Conservation (phyloP, 2,329 filamentous ascomycete genomes). For the Alternaria sp. region DNA sequence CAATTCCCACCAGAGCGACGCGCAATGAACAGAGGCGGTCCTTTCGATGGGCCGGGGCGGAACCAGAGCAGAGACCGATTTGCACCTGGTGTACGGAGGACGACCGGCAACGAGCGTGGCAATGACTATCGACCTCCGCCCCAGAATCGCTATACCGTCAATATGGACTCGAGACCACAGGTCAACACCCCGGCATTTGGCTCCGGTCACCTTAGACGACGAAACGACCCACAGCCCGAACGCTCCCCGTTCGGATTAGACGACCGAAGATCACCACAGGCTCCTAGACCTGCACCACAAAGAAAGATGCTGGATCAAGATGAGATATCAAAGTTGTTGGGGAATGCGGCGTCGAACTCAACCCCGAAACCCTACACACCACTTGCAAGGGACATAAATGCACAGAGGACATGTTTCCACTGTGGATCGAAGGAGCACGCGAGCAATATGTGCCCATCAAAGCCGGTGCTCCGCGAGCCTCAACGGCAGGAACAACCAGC, state of each 20-base stretch:
- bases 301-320: constrained; percentile 34
- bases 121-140: constrained; percentile 11
- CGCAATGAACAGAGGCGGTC: constrained; percentile 17
- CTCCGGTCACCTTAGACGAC: constrained; percentile 34
- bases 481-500: constrained; percentile 8
- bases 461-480: constrained; percentile 32
- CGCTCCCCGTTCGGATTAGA: constrained; percentile 1
- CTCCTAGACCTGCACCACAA: constrained; percentile 15
- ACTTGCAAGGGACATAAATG: constrained; percentile 29
- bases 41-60: constrained; percentile 23
- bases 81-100: constrained; percentile 12
- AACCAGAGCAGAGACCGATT: constrained; percentile 28
- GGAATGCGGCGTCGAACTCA: constrained; percentile 14
- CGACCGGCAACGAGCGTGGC: neutral
- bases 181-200: constrained; percentile 36
- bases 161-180: constrained; percentile 39
- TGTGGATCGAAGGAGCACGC: constrained; percentile 35
- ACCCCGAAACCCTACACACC: constrained; percentile 27
- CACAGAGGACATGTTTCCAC: constrained; percentile 38
- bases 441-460: constrained; percentile 32
- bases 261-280: constrained; percentile 1
- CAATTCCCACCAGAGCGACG: constrained; percentile 23
- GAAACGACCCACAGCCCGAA: constrained; percentile 26
- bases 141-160: constrained; percentile 34
- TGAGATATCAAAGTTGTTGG: constrained; percentile 37